These are phyloP conservation scores for Acanthamoeba sp. DNA, from an alignment of 208 protist genomes.

Conservation along the genomic window DNA sequence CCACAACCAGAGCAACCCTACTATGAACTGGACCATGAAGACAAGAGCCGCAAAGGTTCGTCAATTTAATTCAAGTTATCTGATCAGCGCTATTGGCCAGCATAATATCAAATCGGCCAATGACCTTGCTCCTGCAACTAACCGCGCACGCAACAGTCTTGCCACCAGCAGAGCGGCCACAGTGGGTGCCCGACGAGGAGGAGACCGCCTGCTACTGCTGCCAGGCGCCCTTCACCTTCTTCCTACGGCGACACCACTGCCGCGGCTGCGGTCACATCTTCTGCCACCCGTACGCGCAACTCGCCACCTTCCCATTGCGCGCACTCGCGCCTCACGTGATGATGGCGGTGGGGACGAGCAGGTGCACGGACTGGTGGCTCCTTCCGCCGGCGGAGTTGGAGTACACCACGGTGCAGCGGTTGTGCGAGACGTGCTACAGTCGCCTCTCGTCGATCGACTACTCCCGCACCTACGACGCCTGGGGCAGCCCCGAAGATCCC, in stretches of 20 bases:
- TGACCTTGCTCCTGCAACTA: too few relatives aligned
- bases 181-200: neutral
- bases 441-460: constrained; percentile 1
- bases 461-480: constrained; percentile 14
- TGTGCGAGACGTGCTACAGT: neutral
- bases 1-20: neutral
- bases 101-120: too few relatives aligned
- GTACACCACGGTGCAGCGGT: constrained; percentile 19
- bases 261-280: constrained; percentile 19
- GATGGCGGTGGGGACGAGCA: neutral
- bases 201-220: neutral
- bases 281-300: neutral
- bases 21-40: neutral
- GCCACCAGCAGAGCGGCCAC: neutral
- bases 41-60: neutral
- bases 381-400: constrained; percentile 5
- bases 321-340: neutral
- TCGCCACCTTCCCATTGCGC: neutral
- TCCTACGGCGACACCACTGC: neutral
- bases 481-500: constrained; percentile 17
- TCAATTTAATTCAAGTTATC: too few relatives aligned
- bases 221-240: neutral
- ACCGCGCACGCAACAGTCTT: neutral
- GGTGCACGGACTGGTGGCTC: constrained; percentile 18
- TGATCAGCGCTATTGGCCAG: too few relatives aligned